Base-by-base conservation (phyloP, 2,329 filamentous ascomycete genomes). In the Colletotrichum paranaense region DNA sequence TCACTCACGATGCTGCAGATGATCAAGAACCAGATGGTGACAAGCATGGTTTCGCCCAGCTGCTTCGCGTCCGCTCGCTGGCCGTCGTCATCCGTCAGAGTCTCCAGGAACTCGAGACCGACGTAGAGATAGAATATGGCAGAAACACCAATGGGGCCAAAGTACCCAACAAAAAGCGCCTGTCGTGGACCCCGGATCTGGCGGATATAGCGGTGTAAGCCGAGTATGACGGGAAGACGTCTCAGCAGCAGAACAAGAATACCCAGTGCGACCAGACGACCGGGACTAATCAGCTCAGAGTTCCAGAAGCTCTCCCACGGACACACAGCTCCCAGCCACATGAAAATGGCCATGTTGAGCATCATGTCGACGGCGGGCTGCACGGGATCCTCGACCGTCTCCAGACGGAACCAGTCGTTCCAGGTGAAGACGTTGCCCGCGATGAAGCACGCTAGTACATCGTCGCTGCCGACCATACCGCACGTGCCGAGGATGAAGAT, bases 341-440 rank as follows among this genome's bases (percentile, higher is more conserved):
- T 90, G 81, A 98, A 98, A 53, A 98, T 89, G 26, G 92, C 87
- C 4, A 97, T 90, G 79, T 98, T 98, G 70, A 98, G 91, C 2
- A 98, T 87, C 95, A 97, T 97, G 81, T 98, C 95, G 59, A 98
- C 93, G 0, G 95, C 98, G 0, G 95, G 95, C 80, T 98, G 95
- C 19, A 98, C 88, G 2, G 94, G 95, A 78, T 98, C 95, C 77
- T 98, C 95, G 77, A 93, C 86, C 0, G 95, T 98, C 81, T 97
- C 93, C 1, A 96, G 86, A 0, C 95, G 92, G 82, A 98, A 98
- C 94, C 94, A 97, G 82, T 97, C 95, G 80, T 97, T 95, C 91
- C 94, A 95, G 0, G 94, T 97, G 77, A 98, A 97, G 1, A 90
- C 90, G 78, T 97, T 98, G 1, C 95, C 95, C 2, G 95, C 95